Evolutionary conservation across 306 rosid species (phyloP).

Genomic region (Vicia sativa): DNA sequence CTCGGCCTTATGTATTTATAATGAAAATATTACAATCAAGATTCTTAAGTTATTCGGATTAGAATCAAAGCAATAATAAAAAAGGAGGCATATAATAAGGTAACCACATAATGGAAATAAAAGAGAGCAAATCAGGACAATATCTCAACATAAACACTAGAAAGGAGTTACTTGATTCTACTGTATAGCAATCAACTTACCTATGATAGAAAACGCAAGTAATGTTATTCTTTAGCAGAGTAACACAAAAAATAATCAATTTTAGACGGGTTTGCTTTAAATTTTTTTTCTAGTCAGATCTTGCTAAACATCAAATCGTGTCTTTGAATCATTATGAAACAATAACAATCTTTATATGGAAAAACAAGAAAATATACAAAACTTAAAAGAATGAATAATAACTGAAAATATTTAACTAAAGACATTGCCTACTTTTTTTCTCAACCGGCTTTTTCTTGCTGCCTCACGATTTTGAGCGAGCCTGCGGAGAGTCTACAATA

Average conservation of each 20-base stretch:
- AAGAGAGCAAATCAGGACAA: too few species aligned
- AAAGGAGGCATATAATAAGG: too few species aligned
- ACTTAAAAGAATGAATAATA: background rate
- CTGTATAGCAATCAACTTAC: background rate
- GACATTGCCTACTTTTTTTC: constrained; percentile 71
- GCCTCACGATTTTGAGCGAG: constrained; percentile 99
- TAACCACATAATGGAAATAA: too few species aligned
- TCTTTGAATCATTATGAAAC: constrained; percentile 3
- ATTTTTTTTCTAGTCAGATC: background rate
- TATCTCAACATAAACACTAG: constrained; percentile 2
- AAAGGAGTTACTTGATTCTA: constrained; percentile 26
- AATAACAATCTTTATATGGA: background rate
- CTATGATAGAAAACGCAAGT: background rate
- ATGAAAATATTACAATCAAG: too few species aligned
- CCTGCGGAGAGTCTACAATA: constrained; percentile 85
- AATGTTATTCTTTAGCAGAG: background rate
- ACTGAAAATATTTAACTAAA: constrained; percentile 8
- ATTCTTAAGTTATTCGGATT: too few species aligned
- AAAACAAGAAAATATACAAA: constrained; percentile 18
- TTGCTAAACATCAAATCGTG: background rate
- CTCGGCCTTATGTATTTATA: too few species aligned
- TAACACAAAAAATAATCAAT: too few species aligned
- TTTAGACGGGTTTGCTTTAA: background rate
- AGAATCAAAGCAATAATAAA: too few species aligned
- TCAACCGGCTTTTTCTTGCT: constrained; percentile 92